Base-by-base conservation (phyloP, 768 basidiomycete species). In the Calvatia gigantea region DNA sequence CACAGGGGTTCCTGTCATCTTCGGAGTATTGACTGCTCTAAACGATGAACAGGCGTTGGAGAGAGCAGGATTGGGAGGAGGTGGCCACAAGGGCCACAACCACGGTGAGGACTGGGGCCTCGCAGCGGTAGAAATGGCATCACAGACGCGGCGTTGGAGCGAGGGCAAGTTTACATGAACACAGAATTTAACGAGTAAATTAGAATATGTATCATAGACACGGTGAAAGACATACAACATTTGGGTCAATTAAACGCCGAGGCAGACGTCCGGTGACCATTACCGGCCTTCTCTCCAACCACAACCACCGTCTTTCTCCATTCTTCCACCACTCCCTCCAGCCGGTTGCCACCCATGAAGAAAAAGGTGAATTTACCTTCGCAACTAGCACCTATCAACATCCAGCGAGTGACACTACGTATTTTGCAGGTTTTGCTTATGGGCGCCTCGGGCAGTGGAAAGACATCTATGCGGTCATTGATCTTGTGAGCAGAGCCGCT, bases 61-160 rank as follows among this genome's bases (percentile, higher is more conserved):
- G 64, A 76, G 97, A 57, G 92, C 97, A n/a, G 97, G 97, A 3
- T 70, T 99, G 42, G 91, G 88, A 17, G 72, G 75, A 54, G 86
- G 81, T 11, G 76, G 67, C 50, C 73, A 78, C 57, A 87, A 87
- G 65, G 93, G 93, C 2, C 97, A 98, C 66, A 98, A 98, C 72
- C 96, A 99, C 65, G 96, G 96, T 15, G 92, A 94, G 70, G 96
- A 98, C 62, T 99, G 95, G 95, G 96, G 89, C n/a, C 67, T 86
- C 35, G 95, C 95, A 2, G 96, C 96, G 2, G 94, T 98, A 5
- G 96, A 99, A 68, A 94, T 94, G 91, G 89, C 84, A 2, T 74
- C 74, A 29, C 84, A 84, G 54, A 72, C 78, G 46, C 80, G 77
- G 57, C 75, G 76, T 27, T 94, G 91, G 91, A 72, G 73, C 35